Conservation (phyloP, 73 alveolate species). For the Paramecium bursaria region DNA sequence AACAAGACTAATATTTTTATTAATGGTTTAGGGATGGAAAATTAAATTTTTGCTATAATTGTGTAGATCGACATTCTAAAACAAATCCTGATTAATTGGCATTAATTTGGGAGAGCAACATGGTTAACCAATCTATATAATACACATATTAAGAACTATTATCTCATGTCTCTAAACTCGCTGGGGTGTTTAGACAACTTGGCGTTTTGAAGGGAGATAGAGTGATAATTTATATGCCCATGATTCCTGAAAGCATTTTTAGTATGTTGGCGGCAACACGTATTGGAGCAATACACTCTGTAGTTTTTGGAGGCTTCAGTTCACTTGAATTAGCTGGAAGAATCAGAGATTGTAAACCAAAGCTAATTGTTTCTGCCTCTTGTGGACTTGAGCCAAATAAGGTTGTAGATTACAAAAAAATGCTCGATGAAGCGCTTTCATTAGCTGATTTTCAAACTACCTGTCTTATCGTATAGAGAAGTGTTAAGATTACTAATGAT, state of each 20-base stretch:
- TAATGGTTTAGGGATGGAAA: constrained; percentile 78
- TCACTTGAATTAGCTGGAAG: constrained; percentile 95
- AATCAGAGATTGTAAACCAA: constrained; percentile 90
- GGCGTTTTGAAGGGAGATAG: constrained; percentile 95
- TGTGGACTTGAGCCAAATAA: constrained; percentile 97
- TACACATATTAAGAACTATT: constrained; percentile 88
- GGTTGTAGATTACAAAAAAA: constrained; percentile 83
- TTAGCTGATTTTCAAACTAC: constrained; percentile 72
- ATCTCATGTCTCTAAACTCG: constrained; percentile 89
- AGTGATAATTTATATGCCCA: constrained; percentile 98
- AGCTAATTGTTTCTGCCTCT: constrained; percentile 91
- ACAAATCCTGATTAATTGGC: constrained; percentile 84
- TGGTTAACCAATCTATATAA: constrained; percentile 74
- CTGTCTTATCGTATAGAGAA: constrained; percentile 78
- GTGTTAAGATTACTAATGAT: constrained; percentile 51
- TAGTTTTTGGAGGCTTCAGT: constrained; percentile 99
- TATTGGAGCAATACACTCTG: constrained; percentile 99
- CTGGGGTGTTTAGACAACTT: constrained; percentile 84
- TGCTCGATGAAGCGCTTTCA: constrained; percentile 90
- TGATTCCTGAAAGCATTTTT: constrained; percentile 97
- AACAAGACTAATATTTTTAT: constrained; percentile 54
- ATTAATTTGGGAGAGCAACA: constrained; percentile 84
- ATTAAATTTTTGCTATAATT: constrained; percentile 97
- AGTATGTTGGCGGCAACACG: constrained; percentile 99
- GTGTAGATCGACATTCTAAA: constrained; percentile 95